Conservation (phyloP, 2,329 filamentous ascomycete genomes). For the Trematosphaeria pertusa region DNA sequence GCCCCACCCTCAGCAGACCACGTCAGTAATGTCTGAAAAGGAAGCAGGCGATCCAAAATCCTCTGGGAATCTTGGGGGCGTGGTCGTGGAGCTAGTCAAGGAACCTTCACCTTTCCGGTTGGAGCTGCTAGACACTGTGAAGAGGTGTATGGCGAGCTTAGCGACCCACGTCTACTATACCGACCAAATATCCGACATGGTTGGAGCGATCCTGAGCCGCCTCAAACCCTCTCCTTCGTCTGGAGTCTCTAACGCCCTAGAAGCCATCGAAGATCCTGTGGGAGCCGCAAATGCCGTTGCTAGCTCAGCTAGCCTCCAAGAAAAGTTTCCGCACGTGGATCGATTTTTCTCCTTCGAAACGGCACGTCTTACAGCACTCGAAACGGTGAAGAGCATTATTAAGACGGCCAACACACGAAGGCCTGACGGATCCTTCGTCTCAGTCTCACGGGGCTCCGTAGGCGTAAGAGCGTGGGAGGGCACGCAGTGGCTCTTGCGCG, state of each 20-base stretch:
- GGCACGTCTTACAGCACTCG: constrained; percentile 70
- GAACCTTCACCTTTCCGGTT: constrained; percentile 62
- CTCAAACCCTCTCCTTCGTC: constrained; percentile 69
- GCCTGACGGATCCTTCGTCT: constrained; percentile 51
- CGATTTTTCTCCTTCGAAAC: constrained; percentile 69
- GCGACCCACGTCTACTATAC: constrained; percentile 97
- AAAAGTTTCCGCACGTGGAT: constrained; percentile 59
- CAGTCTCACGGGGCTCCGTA: constrained; percentile 75
- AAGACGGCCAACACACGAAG: constrained; percentile 72
- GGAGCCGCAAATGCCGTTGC: constrained; percentile 57
- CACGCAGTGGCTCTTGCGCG: constrained; percentile 90
- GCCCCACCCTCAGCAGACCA: constrained; percentile 48
- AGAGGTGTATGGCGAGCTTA: constrained; percentile 86
- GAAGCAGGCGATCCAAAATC: constrained; percentile 21
- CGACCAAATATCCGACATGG: constrained; percentile 95
- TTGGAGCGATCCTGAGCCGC: constrained; percentile 77
- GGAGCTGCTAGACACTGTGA: constrained; percentile 73
- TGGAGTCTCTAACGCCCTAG: constrained; percentile 52
- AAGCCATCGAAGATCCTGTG: constrained; percentile 59
- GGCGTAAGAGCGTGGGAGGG: constrained; percentile 90
- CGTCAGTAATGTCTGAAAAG: constrained; percentile 34
- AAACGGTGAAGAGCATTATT: constrained; percentile 82
- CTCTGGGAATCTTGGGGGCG: constrained; percentile 28
- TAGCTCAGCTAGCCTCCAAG: constrained; percentile 57
- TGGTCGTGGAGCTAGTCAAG: constrained; percentile 51